Evolutionary conservation across 768 basidiomycete species (phyloP).

Genomic region (Mycena rebaudengoi): DNA sequence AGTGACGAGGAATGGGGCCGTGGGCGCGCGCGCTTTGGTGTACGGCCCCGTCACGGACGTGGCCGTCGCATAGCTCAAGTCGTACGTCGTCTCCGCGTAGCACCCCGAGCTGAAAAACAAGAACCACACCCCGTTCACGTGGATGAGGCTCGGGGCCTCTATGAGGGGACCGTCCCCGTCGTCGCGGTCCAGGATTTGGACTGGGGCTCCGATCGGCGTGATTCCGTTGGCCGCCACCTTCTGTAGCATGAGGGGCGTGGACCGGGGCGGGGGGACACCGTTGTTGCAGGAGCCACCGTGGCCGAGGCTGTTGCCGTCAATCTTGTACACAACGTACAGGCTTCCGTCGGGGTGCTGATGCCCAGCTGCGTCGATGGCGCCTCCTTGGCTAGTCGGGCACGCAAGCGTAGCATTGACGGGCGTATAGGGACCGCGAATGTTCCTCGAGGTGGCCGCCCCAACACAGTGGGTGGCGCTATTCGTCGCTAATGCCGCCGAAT

Average conservation of each 20-base stretch:
- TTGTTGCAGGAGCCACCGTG: constrained; percentile 37
- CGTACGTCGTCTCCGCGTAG: constrained; percentile 35
- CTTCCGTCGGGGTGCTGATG: constrained; percentile 34
- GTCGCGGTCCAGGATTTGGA: constrained; percentile 35
- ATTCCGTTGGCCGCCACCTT: constrained; percentile 34
- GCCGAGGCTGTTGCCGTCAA: constrained; percentile 43
- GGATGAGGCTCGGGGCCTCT: constrained; percentile 38
- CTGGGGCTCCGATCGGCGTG: constrained; percentile 28
- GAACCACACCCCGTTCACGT: constrained; percentile 16
- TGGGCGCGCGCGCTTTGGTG: constrained; percentile 33
- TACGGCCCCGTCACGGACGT: constrained; percentile 38
- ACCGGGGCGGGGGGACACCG: constrained; percentile 26
- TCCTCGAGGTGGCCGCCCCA: constrained; percentile 36
- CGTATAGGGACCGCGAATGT: constrained; percentile 35
- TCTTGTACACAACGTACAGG: constrained; percentile 38
- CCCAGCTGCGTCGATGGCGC: constrained; percentile 38
- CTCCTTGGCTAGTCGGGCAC: constrained; percentile 34
- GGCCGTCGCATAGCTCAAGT: constrained; percentile 40
- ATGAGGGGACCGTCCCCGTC: constrained; percentile 37
- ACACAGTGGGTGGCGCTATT: constrained; percentile 31
- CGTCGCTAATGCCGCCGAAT: constrained; percentile 12
- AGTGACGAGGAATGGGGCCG: constrained; percentile 31
- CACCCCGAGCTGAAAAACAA: constrained; percentile 40
- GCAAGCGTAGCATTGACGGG: constrained; percentile 30
- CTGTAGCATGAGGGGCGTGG: constrained; percentile 40